Evolutionary conservation across 345 rosid species (phyloP), one percentile per base, ranked within the genome.

Genomic region (Brassica napus): DNA sequence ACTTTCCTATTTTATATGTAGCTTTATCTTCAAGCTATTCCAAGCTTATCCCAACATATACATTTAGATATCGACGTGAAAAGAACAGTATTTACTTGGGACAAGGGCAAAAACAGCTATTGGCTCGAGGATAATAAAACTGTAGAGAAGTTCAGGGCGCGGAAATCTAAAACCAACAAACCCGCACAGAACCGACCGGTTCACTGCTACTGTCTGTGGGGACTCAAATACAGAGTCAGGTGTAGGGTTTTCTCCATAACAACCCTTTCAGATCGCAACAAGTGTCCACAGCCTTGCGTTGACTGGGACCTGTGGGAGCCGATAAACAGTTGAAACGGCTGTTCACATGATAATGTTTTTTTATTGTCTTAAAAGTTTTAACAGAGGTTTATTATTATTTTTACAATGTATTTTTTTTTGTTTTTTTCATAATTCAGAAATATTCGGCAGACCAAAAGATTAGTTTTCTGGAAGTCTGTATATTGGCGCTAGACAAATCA

Each of bases 271-370:
- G n/a, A 63, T 71, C 11, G 5, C 76, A 54, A 77, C 71, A 77
- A 63, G 71, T 70, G 81, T 77, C 81, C 65, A 69, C 10, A n/a
- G 9, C 9, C 21, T 77, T 32, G 71, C 71, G 42, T 77, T 77
- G 71, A 69, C 71, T 63, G 16, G 49, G 81, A 57, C 67, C 76
- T 8, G 2, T 52, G 8, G 58, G 54, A 47, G 54, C 54, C 54
- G 16, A 37, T 52, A 52, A 64, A 65, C 65, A 1, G 1, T n/a
- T 54, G 10, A 54, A 54, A 77, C 72, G 49, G 61, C 4, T 34
- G 14, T 78, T 78, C 81, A 78, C 81, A 72, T 78, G 77, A 8
- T 35, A 26, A 26, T 72, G 18, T 44, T 6, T 49, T 49, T n/a
- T 49, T 49, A 6, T 49, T 49, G 57, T 49, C 57, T n/a, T 49